phyloP scores from a whole-genome alignment of 2,329 filamentous ascomycete genomes.

The Scopulariopsis brevicaulis region DNA sequence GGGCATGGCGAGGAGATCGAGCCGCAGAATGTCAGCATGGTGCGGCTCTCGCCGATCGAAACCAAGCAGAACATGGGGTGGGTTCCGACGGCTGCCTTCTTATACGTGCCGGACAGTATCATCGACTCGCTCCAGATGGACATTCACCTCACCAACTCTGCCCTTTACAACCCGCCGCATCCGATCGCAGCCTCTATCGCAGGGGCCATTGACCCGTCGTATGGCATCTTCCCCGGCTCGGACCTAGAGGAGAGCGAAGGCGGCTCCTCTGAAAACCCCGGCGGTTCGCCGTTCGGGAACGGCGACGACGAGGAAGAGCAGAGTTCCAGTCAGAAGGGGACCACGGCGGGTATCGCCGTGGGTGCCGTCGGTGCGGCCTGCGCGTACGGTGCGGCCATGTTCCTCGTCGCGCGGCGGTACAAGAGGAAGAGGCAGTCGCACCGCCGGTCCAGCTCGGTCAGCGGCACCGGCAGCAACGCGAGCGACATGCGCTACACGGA shows the following conservation, averaged over 20 bases:
- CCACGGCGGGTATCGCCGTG: constrained; percentile 59
- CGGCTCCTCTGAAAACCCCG: constrained; percentile 18
- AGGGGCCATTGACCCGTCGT: constrained; percentile 70
- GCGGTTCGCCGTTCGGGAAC: constrained; percentile 1
- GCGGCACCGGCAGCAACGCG: constrained; percentile 41
- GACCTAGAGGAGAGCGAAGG: constrained; percentile 17
- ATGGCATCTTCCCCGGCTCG: constrained; percentile 44
- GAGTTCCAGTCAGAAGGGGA: constrained; percentile 48
- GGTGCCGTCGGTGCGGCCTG: constrained; percentile 69
- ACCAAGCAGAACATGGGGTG: constrained; percentile 59
- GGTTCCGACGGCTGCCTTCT: constrained; percentile 60
- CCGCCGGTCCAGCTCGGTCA: constrained; percentile 64
- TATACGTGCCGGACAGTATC: constrained; percentile 62
- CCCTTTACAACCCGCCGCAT: constrained; percentile 61
- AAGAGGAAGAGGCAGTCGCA: constrained; percentile 74
- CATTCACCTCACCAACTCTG: constrained; percentile 59
- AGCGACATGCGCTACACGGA: constrained; percentile 41
- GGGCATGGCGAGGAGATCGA: constrained; percentile 49
- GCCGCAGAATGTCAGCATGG: constrained; percentile 48
- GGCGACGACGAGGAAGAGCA: constrained; percentile 21
- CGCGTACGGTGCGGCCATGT: constrained; percentile 91
- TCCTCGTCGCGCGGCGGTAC: constrained; percentile 82
- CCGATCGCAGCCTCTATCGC: constrained; percentile 62
- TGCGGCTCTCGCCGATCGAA: constrained; percentile 65
- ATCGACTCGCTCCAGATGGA: constrained; percentile 58